These are phyloP conservation scores for Blastomyces percursus DNA, from an alignment of 2,329 filamentous ascomycete species.

Conservation along the genomic window DNA sequence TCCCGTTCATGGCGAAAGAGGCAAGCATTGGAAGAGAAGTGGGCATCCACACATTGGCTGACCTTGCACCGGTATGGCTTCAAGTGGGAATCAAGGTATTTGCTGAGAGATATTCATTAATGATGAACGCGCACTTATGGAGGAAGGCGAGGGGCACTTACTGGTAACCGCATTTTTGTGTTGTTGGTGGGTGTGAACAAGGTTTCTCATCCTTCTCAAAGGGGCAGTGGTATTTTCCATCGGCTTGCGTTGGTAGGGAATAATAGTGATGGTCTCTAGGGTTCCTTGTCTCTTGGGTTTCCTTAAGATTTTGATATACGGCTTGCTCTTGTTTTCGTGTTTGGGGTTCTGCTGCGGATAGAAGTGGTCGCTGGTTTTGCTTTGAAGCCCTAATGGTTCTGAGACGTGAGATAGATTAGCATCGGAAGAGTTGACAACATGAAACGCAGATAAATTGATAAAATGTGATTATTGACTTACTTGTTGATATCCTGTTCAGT, in stretches of 20 bases:
- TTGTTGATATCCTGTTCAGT: slow-evolving; percentile 33
- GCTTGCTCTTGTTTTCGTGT: slow-evolving; percentile 28
- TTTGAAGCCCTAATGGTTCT: slow-evolving; percentile 33
- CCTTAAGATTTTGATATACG: slow-evolving; percentile 32
- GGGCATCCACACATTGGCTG: slow-evolving; percentile 67
- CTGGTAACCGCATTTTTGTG: slow-evolving; percentile 99
- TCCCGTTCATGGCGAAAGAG: slow-evolving; percentile 90
- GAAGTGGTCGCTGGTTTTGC: slow-evolving; percentile 27
- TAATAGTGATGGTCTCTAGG: slow-evolving; percentile 35
- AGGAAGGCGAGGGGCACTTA: slow-evolving; percentile 43
- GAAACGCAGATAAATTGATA: slow-evolving; percentile 7
- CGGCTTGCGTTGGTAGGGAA: slow-evolving; percentile 37
- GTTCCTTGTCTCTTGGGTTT: slow-evolving; percentile 28
- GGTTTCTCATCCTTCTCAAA: slow-evolving; percentile 56
- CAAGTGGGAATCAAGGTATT: slow-evolving; percentile 92
- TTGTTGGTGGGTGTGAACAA: slow-evolving; percentile 86
- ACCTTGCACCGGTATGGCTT: slow-evolving; percentile 95
- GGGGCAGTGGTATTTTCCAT: slow-evolving; percentile 90
- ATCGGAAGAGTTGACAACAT: neutral
- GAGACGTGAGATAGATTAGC: slow-evolving; percentile 9
- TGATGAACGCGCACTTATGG: slow-evolving; percentile 10
- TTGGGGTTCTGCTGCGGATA: slow-evolving; percentile 25
- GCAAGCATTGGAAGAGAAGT: slow-evolving; percentile 92
- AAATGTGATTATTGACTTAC: slow-evolving; percentile 20
- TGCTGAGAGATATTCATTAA: slow-evolving; percentile 46